Conservation (phyloP, 2,329 filamentous ascomycete species). For the Neonectria sp. region DNA sequence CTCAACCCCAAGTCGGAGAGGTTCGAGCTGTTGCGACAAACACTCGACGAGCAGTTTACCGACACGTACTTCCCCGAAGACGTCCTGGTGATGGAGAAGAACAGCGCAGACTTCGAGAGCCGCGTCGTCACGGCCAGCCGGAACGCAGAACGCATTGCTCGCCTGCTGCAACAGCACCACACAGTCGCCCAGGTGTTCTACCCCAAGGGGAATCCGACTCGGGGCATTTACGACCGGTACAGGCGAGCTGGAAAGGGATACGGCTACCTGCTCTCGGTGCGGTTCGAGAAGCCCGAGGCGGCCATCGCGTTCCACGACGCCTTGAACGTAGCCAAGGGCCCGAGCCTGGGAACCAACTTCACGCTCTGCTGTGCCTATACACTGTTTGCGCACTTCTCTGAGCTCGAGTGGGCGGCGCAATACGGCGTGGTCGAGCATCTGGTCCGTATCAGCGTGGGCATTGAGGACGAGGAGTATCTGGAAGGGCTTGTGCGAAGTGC, state of each 20-base stretch:
- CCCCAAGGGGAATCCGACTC: constrained; percentile 55
- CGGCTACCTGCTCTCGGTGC: constrained; percentile 66
- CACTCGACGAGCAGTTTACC: constrained; percentile 37
- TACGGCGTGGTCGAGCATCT: constrained; percentile 58
- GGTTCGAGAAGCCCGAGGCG: constrained; percentile 56
- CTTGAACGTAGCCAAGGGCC: constrained; percentile 63
- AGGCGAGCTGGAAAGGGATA: constrained; percentile 61
- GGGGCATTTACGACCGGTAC: constrained; percentile 50
- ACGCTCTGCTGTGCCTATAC: constrained; percentile 62
- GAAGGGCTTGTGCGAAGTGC: constrained; percentile 32
- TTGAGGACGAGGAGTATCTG: constrained; percentile 57
- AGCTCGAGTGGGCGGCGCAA: constrained; percentile 54
- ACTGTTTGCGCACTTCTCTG: constrained; percentile 55
- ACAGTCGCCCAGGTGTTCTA: constrained; percentile 55
- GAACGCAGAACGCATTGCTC: constrained; percentile 45
- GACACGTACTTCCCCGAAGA: constrained; percentile 47
- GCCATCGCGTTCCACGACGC: constrained; percentile 64
- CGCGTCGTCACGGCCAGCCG: constrained; percentile 50
- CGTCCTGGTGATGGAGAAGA: constrained; percentile 53
- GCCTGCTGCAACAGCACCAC: constrained; percentile 45
- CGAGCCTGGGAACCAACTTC: constrained; percentile 66
- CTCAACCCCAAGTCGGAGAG: constrained; percentile 59
- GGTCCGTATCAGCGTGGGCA: constrained; percentile 61
- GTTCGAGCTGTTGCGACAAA: constrained; percentile 50
- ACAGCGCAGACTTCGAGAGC: constrained; percentile 55